Evolutionary conservation across 2,329 filamentous ascomycete species (phyloP).

Genomic region (Stenocarpella maydis): DNA sequence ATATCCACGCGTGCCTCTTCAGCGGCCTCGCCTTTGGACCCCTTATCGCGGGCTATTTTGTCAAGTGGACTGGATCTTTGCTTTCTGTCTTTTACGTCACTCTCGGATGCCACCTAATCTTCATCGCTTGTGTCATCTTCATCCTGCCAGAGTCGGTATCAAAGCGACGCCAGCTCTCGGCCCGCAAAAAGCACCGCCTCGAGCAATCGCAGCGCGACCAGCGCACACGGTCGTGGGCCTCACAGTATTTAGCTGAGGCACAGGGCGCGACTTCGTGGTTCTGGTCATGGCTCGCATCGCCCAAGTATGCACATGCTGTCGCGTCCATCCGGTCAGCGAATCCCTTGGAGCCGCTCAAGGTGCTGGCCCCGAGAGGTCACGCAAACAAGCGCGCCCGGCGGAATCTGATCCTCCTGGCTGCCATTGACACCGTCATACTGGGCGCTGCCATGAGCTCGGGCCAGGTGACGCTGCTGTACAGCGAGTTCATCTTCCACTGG

Average conservation of each 20-base stretch:
- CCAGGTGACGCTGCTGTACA: conserved; percentile 85
- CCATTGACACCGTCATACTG: conserved; percentile 83
- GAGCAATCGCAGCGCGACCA: conserved; percentile 52
- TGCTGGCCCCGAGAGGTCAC: conserved; percentile 77
- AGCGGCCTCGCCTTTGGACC: conserved; percentile 89
- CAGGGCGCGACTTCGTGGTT: conserved; percentile 30
- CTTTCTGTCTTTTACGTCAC: conserved; percentile 87
- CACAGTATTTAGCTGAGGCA: conserved; percentile 35
- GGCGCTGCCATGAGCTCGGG: conserved; percentile 82
- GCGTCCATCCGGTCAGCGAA: conserved; percentile 61
- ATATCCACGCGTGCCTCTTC: conserved; percentile 90
- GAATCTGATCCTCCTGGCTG: conserved; percentile 83
- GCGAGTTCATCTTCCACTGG: conserved; percentile 83
- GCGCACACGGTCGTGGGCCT: conserved; percentile 33
- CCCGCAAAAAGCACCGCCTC: conserved; percentile 71
- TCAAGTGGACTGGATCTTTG: conserved; percentile 77
- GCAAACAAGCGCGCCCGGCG: conserved; percentile 70
- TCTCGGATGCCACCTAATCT: conserved; percentile 74
- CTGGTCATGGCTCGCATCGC: conserved; percentile 26
- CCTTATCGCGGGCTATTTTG: conserved; percentile 79
- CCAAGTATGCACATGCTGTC: conserved; percentile 41
- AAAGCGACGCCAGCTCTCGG: conserved; percentile 72
- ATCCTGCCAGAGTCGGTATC: conserved; percentile 87
- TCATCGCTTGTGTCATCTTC: conserved; percentile 75
- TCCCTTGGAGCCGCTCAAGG: conserved; percentile 77